Base-by-base conservation (phyloP, 164 flowering plant species). In the Platanus orientalis region DNA sequence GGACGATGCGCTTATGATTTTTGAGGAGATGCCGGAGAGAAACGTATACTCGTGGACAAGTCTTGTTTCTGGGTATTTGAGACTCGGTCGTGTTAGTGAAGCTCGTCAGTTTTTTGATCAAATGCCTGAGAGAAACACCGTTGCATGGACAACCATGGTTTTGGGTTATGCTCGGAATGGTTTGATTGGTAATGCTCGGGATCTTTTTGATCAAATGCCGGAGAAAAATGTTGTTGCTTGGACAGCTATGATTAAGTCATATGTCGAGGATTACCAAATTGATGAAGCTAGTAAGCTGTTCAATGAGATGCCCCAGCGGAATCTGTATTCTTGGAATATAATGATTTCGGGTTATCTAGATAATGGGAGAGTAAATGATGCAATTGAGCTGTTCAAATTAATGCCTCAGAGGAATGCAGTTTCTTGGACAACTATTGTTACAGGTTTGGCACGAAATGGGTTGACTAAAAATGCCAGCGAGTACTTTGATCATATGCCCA, bases 351-450 rank as follows among this genome's bases (percentile, higher is more conserved):
- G 77, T n/a, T 76, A 67, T 69, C 71, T 85, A 42, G 57, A 71
- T 27, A 30, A 56, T 39, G 61, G 65, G 24, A 68, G 74, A 61
- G 69, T 79, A 17, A 48, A 17, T n/a, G 79, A 81, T 54, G 88
- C 86, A 19, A 57, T 73, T 47, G 54, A 71, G 28, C 57, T 85
- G 16, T 86, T 84, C 52, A 32, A 73, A 54, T 65, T 64, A 26
- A 82, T 81, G 84, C 80, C 80, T 49, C 66, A 51, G 56, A 78
- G 73, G 68, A 83, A 78, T 73, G 71, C 47, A n/a, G 66, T 84
- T 57, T 78, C 89, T 26, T 83, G 87, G 87, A 84, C 89, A 0
- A 68, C 70, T 7, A 79, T 87, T 84, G 77, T 84, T 47, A 72
- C 81, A 0, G 92, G 92, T 53, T 65, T 84, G 25, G 81, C 84